Evolutionary conservation across 768 basidiomycete genomes (phyloP).

Genomic region (Coprinopsis marcescibilis): DNA sequence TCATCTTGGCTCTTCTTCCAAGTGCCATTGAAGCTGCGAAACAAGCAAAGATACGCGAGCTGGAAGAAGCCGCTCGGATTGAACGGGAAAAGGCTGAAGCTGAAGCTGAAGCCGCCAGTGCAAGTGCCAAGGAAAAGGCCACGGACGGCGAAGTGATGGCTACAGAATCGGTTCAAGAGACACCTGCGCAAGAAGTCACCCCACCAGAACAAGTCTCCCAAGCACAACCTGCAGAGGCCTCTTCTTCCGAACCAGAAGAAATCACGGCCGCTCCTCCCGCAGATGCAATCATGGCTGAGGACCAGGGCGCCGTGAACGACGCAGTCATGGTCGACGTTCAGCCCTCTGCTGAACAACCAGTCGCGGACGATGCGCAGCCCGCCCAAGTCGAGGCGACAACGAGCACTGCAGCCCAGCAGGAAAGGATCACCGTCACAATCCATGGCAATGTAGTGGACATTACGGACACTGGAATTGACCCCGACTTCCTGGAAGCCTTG

Average conservation of each 20-base stretch:
- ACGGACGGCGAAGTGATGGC: constrained; percentile 9
- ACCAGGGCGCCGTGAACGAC: constrained; percentile 19
- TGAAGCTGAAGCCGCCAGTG: constrained; percentile 27
- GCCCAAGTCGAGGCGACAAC: constrained; percentile 28
- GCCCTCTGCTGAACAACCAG: constrained; percentile 13
- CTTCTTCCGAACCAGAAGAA: neutral
- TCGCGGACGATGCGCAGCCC: constrained; percentile 44
- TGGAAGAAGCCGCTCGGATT: constrained; percentile 42
- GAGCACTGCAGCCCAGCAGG: constrained; percentile 22
- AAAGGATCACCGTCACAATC: constrained; percentile 83
- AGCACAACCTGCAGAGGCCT: constrained; percentile 5
- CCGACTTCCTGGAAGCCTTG: constrained; percentile 93
- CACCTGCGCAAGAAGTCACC: neutral
- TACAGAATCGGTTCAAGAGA: constrained; percentile 4
- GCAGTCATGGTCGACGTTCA: constrained; percentile 29
- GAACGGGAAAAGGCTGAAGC: constrained; percentile 29
- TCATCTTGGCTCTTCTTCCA: constrained; percentile 71
- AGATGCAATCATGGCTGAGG: constrained; percentile 10
- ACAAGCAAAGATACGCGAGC: constrained; percentile 50
- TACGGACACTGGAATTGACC: constrained; percentile 97
- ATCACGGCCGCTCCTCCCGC: constrained; percentile 5
- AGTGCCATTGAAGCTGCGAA: constrained; percentile 65
- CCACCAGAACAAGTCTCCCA: constrained; percentile 5
- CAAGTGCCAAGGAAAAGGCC: constrained; percentile 26
- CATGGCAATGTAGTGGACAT: constrained; percentile 94